A percentile compares a stretch with the other conserved stretches of the same genome.
Conservation (phyloP, 805 yeast genomes). For the Candida verbasci region DNA sequence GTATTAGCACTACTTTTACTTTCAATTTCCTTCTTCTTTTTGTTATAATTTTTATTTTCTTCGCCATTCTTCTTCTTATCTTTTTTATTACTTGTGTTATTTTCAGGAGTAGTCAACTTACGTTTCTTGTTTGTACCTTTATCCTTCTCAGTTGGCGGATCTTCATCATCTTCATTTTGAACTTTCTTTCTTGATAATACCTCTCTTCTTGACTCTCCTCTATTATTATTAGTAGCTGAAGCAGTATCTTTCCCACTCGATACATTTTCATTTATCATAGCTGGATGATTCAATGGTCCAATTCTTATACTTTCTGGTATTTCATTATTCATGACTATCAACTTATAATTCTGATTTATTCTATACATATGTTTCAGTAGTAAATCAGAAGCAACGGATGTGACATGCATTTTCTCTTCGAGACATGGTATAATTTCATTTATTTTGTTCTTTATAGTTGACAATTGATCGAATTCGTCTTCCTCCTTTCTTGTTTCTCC, state of each 20-base stretch:
- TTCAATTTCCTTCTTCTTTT: neutral
- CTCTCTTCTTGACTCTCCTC: slow-evolving; percentile 85
- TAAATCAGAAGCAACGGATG: slow-evolving; percentile 82
- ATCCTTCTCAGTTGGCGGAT: neutral
- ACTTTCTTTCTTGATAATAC: slow-evolving; percentile 89
- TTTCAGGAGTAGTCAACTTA: slow-evolving; percentile 14
- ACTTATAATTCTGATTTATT: slow-evolving; percentile 74
- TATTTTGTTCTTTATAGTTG: slow-evolving; percentile 41
- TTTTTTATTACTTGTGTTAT: slow-evolving; percentile 6
- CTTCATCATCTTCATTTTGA: slow-evolving; percentile 18
- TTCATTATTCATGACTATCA: slow-evolving; percentile 67
- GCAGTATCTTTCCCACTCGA: too few relatives aligned
- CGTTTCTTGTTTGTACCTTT: slow-evolving; percentile 11
- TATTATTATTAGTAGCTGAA: slow-evolving; percentile 38
- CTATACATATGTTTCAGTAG: slow-evolving; percentile 64
- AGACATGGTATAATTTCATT: slow-evolving; percentile 82
- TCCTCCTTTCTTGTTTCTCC: slow-evolving; percentile 4
- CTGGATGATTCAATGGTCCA: slow-evolving; percentile 86
- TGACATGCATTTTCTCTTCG: slow-evolving; percentile 97
- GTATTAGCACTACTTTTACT: neutral
- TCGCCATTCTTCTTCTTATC: slow-evolving; percentile 11
- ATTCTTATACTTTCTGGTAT: slow-evolving; percentile 74
- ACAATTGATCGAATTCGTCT: slow-evolving; percentile 19
- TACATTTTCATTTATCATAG: slow-evolving; percentile 63
- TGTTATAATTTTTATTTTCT: neutral